A percentile compares a stretch with the other conserved stretches of the same genome.
These are phyloP conservation scores for Herpetomonas muscarum DNA, from an alignment of 208 protist species.

Conservation along the genomic window DNA sequence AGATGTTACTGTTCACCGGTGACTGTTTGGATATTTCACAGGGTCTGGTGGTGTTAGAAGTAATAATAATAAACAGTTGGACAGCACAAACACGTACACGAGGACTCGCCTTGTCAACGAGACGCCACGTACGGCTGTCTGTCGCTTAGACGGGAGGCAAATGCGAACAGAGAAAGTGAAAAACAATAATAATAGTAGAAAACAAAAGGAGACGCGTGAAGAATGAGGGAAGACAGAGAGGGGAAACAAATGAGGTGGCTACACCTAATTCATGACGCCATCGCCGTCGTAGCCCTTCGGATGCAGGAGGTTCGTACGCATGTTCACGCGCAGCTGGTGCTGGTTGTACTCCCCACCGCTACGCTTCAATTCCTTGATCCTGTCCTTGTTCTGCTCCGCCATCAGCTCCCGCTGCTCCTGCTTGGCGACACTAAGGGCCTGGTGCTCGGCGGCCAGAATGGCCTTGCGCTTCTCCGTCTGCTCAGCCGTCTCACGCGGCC, in stretches of 20 bases:
- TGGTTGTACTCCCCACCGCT: constrained; percentile 44
- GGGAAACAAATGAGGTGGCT: constrained; percentile 9
- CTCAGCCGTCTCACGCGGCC: constrained; percentile 58
- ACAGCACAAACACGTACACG: too few species aligned
- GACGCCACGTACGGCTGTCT: too few species aligned
- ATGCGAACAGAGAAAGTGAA: not conserved
- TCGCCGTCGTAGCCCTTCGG: constrained; percentile 89
- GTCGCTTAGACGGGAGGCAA: too few species aligned
- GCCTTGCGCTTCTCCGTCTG: constrained; percentile 46
- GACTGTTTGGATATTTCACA: too few species aligned
- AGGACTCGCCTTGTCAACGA: too few species aligned
- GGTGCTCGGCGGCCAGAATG: constrained; percentile 50
- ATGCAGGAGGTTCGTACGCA: constrained; percentile 84
- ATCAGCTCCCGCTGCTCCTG: constrained; percentile 67
- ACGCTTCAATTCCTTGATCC: constrained; percentile 30
- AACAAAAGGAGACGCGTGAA: constrained; percentile 7
- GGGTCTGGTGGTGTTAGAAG: too few species aligned
- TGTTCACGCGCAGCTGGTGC: constrained; percentile 56
- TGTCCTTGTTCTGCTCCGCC: constrained; percentile 40
- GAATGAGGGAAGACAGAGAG: constrained; percentile 6
- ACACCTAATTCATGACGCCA: constrained; percentile 25
- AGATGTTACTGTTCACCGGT: too few species aligned
- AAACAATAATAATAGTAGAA: constrained; percentile 1
- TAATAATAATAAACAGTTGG: too few species aligned
- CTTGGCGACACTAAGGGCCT: constrained; percentile 47